Percentiles rank a stretch among this genome's conserved stretches.
Evolutionary conservation across 257 asterid genomes (phyloP).

Genomic region (Nicotiana paniculata): DNA sequence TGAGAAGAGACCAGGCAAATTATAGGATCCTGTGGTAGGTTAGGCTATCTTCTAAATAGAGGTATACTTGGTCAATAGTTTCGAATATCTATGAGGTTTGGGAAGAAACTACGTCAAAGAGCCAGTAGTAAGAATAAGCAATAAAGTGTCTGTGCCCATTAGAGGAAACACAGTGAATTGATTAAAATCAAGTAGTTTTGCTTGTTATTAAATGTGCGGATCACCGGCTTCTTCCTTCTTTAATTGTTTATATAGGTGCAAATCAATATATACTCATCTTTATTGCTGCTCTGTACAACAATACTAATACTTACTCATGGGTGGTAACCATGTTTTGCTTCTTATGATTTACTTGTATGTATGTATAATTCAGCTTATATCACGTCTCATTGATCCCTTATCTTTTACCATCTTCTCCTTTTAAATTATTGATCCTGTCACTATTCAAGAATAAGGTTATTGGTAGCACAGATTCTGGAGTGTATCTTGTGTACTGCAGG

Average conservation of each 20-base stretch:
- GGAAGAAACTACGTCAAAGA: not conserved
- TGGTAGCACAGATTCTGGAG: slow-evolving; percentile 40
- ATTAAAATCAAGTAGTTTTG: not conserved
- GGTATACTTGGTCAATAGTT: not conserved
- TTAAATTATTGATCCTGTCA: not conserved
- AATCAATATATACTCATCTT: not conserved
- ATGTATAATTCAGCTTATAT: not conserved
- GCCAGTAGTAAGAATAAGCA: not conserved
- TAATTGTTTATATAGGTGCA: not conserved
- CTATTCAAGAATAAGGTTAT: slow-evolving; percentile 21
- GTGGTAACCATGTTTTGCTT: not conserved
- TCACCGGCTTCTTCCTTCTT: not conserved
- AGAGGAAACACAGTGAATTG: not conserved
- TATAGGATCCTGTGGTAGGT: not conserved
- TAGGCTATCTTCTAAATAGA: not conserved
- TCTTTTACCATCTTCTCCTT: not conserved
- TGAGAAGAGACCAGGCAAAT: not conserved
- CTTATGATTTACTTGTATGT: not conserved
- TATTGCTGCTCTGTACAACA: not conserved
- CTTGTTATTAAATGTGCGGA: not conserved
- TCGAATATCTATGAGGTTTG: not conserved
- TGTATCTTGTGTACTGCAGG: slow-evolving; percentile 64
- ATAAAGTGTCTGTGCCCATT: not conserved
- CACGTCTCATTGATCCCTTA: not conserved
- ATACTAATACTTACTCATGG: not conserved